Evolutionary conservation across 2,329 filamentous ascomycete species (phyloP).

Genomic region (Teratosphaeria viscida): DNA sequence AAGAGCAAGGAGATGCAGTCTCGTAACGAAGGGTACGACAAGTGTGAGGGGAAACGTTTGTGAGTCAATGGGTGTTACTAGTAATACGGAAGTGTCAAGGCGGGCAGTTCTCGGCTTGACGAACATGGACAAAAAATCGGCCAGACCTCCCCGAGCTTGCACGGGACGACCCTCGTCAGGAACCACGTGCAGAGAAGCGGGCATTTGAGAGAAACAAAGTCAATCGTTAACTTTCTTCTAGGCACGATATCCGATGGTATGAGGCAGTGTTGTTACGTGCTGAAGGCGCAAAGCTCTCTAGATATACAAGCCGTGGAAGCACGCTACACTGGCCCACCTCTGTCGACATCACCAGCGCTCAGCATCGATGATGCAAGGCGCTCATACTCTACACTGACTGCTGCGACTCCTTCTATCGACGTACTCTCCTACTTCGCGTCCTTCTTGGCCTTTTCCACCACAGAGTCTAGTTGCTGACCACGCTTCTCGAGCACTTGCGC

Average conservation of each 20-base stretch:
- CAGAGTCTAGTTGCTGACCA: conserved; percentile 46
- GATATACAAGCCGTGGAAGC: too few relatives aligned
- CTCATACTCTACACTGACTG: background rate
- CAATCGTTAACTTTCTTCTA: background rate
- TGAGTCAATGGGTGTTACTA: background rate
- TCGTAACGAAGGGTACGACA: background rate
- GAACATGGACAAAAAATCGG: background rate
- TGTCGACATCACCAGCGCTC: background rate
- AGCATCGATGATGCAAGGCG: background rate
- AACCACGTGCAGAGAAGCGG: background rate
- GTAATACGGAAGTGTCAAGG: background rate
- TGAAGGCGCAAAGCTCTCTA: too few relatives aligned
- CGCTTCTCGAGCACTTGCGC: conserved; percentile 54
- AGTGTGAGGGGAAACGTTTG: background rate
- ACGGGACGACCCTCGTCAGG: background rate
- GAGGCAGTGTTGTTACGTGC: background rate
- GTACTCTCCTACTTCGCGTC: background rate
- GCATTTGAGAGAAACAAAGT: background rate
- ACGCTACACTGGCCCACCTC: background rate
- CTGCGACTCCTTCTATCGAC: background rate
- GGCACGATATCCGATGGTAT: background rate
- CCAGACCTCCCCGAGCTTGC: background rate
- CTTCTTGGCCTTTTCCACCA: conserved; percentile 46
- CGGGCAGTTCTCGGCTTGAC: background rate
- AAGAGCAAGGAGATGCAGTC: background rate